Conservation (phyloP, 345 rosid species). For the Rhizophora mangle region DNA sequence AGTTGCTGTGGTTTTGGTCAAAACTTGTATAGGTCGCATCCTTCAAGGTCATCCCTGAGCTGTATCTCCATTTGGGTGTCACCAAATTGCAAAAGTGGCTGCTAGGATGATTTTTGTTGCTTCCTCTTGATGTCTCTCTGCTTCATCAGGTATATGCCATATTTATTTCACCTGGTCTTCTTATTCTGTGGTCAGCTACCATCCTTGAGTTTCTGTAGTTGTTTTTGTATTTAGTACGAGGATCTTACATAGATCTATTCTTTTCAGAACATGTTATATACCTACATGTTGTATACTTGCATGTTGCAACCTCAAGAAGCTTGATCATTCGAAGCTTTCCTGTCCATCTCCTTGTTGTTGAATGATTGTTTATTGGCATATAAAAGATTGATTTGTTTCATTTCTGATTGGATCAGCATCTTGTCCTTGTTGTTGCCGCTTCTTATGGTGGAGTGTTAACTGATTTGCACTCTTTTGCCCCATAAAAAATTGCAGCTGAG, state of each 20-base stretch:
- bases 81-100: constrained; percentile 29
- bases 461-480: no score
- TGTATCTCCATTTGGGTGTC: constrained; percentile 15
- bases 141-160: constrained; percentile 26
- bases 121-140: constrained; percentile 7
- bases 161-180: neutral
- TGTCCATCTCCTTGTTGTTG: neutral
- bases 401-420: neutral
- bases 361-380: neutral
- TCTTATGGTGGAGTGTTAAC: no score
- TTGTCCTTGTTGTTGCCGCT: neutral
- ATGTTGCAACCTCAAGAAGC: neutral
- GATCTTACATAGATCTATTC: neutral
- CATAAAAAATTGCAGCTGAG: no score
- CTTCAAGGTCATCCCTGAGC: constrained; percentile 22
- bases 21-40: constrained; percentile 16
- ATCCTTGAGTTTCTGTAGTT: constrained; percentile 1
- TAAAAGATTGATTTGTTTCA: no score
- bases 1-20: constrained; percentile 23
- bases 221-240: neutral
- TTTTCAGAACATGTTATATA: no score
- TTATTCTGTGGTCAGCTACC: neutral
- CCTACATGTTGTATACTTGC: neutral
- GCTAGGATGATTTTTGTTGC: constrained; percentile 12
- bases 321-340: neutral